Percentiles rank a stretch among this genome's conserved stretches.
Evolutionary conservation across 1,284 basidiomycete species (phyloP).

Genomic region (Fomes fomentarius): DNA sequence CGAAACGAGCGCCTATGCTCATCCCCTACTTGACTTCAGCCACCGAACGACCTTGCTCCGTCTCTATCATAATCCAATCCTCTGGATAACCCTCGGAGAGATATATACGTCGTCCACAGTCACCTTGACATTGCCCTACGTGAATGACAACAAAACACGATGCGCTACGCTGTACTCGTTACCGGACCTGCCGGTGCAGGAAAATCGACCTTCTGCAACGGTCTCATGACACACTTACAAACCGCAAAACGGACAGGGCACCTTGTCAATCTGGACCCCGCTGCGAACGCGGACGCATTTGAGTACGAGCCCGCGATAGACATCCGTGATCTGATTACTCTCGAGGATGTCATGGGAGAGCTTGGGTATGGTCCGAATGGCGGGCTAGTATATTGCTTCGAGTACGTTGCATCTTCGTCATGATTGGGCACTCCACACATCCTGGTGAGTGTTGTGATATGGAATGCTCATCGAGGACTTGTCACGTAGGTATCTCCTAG

Average conservation of each 20-base stretch:
- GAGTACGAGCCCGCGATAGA: slow-evolving; percentile 95
- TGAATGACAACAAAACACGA: slow-evolving; percentile 37
- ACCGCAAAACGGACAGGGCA: slow-evolving; percentile 85
- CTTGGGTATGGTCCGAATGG: slow-evolving; percentile 97
- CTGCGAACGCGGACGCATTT: slow-evolving; percentile 85
- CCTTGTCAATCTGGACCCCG: slow-evolving; percentile 97
- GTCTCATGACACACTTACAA: slow-evolving; percentile 90
- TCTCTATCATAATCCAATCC: not conserved
- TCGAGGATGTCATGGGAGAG: slow-evolving; percentile 98
- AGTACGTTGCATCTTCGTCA: slow-evolving; percentile 56
- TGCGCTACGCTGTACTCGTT: slow-evolving; percentile 91
- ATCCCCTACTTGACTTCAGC: slow-evolving; percentile 8
- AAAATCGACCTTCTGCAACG: slow-evolving; percentile 93
- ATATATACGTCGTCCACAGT: no score
- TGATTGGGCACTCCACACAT: no score
- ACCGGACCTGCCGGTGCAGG: slow-evolving; percentile 96
- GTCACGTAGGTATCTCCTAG: slow-evolving; percentile 80
- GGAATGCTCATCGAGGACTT: no score
- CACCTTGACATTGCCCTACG: no score
- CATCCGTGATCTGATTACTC: slow-evolving; percentile 90
- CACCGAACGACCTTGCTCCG: slow-evolving; percentile 3
- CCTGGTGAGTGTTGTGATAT: slow-evolving; percentile 65
- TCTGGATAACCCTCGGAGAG: no score
- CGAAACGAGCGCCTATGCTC: slow-evolving; percentile 10
- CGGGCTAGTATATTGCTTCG: slow-evolving; percentile 97